These are phyloP conservation scores for Kwoniella sp. DNA, from an alignment of 768 basidiomycete species.

Conservation along the genomic window DNA sequence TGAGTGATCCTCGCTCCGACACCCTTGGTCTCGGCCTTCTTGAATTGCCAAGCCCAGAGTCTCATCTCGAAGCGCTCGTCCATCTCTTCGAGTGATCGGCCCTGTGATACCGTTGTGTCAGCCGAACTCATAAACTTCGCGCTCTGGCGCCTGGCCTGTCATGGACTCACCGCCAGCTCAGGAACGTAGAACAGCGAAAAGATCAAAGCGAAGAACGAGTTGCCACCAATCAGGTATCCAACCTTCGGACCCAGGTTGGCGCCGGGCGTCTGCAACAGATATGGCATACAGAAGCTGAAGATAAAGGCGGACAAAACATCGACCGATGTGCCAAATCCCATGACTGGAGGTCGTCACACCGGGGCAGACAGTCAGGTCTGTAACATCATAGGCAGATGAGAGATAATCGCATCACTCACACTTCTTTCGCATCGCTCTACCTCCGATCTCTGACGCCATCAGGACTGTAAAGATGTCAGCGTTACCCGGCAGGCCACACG, in stretches of 20 bases:
- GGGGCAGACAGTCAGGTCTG: too few relatives aligned
- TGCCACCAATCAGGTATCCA: constrained; percentile 16
- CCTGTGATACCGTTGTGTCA: not conserved
- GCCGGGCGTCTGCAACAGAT: constrained; percentile 9
- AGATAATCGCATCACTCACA: too few relatives aligned
- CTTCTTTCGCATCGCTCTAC: constrained; percentile 32
- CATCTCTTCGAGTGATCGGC: constrained; percentile 14
- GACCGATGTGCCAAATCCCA: constrained; percentile 18
- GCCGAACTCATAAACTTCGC: not conserved
- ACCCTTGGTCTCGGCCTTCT: not conserved
- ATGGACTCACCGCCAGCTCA: constrained; percentile 1
- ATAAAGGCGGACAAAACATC: constrained; percentile 12
- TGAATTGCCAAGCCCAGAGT: constrained; percentile 7
- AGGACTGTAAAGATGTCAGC: constrained; percentile 13
- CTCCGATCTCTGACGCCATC: constrained; percentile 28
- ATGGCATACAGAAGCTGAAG: constrained; percentile 12
- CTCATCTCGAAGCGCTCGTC: constrained; percentile 7
- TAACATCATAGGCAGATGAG: too few relatives aligned
- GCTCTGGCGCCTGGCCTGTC: not conserved
- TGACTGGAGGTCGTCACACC: constrained; percentile 3
- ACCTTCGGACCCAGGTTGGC: constrained; percentile 13
- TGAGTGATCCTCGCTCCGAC: constrained; percentile 3
- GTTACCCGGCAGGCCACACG: not conserved
- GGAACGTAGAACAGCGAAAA: constrained; percentile 18
- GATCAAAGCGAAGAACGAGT: constrained; percentile 9